A percentile compares a stretch with the other conserved stretches of the same genome.
These are phyloP conservation scores for Botryobasidium botryosum DNA, from an alignment of 768 basidiomycete genomes.

Conservation along the genomic window DNA sequence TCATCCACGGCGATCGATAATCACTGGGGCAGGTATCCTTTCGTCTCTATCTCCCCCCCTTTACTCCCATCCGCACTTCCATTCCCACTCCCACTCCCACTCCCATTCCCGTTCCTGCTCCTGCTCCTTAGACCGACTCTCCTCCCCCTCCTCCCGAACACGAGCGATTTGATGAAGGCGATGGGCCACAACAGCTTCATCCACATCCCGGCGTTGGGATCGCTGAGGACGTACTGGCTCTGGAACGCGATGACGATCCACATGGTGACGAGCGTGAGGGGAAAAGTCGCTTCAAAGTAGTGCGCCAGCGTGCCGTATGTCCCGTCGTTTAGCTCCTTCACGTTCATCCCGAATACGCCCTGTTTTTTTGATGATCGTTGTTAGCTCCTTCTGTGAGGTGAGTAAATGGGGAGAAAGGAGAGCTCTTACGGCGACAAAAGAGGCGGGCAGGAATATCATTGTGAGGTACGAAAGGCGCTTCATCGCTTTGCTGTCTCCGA, in stretches of 20 bases:
- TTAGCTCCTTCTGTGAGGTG: conserved; percentile 11
- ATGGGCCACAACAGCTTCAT: conserved; percentile 1
- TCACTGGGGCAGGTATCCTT: too few species aligned
- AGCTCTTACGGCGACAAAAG: too few species aligned
- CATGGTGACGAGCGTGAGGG: conserved; percentile 32
- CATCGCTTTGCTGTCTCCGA: too few species aligned
- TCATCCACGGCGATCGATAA: too few species aligned
- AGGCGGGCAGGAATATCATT: too few species aligned
- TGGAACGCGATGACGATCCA: conserved; percentile 43
- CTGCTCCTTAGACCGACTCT: background rate
- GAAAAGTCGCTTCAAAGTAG: conserved; percentile 27
- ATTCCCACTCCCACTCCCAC: background rate
- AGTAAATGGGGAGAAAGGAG: background rate
- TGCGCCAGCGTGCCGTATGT: conserved; percentile 21
- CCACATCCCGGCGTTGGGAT: background rate
- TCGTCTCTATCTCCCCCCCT: too few species aligned
- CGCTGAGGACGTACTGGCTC: conserved; percentile 8
- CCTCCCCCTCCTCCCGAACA: background rate
- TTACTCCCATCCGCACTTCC: background rate
- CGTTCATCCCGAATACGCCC: conserved; percentile 42
- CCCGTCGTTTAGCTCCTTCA: conserved; percentile 25
- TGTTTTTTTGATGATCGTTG: conserved; percentile 23
- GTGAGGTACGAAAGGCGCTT: too few species aligned
- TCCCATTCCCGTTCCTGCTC: background rate
- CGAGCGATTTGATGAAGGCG: background rate